Evolutionary conservation across 345 rosid species (phyloP).

Genomic region (Linum tenue): DNA sequence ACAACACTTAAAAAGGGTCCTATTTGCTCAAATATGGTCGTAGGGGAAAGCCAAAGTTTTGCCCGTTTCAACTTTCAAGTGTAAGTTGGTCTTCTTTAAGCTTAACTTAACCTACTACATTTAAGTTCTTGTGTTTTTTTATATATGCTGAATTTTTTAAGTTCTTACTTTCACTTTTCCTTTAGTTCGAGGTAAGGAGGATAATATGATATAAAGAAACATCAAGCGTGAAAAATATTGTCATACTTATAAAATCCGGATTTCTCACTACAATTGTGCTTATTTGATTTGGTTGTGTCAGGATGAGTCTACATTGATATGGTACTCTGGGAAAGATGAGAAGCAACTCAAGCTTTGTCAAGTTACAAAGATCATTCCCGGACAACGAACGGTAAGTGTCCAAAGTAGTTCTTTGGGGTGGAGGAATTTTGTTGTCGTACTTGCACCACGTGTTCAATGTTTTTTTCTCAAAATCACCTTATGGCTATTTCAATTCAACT

Average conservation of each 20-base stretch:
- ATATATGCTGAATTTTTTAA: no score
- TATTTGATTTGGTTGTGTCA: conserved; percentile 14
- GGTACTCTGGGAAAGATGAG: conserved; percentile 61
- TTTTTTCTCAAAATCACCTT: not conserved
- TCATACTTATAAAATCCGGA: no score
- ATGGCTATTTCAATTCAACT: not conserved
- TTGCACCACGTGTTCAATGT: not conserved
- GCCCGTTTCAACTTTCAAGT: conserved; percentile 72
- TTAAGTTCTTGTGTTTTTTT: no score
- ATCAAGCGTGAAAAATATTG: no score
- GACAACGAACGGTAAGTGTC: conserved; percentile 60
- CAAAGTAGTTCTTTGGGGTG: not conserved
- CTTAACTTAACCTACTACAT: not conserved
- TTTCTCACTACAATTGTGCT: no score
- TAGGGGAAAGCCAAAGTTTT: conserved; percentile 82
- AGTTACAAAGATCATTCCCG: conserved; percentile 65
- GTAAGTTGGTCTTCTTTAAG: conserved; percentile 29
- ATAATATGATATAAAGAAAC: no score
- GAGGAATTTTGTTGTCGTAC: not conserved
- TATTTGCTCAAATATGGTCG: conserved; percentile 79
- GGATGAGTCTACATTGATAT: conserved; percentile 51
- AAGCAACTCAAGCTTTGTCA: conserved; percentile 48
- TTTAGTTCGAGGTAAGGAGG: no score
- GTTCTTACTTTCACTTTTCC: no score
- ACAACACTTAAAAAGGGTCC: conserved; percentile 77